Conservation (phyloP, 2,329 filamentous ascomycete species). For the Chrysoporthe cubensis region DNA sequence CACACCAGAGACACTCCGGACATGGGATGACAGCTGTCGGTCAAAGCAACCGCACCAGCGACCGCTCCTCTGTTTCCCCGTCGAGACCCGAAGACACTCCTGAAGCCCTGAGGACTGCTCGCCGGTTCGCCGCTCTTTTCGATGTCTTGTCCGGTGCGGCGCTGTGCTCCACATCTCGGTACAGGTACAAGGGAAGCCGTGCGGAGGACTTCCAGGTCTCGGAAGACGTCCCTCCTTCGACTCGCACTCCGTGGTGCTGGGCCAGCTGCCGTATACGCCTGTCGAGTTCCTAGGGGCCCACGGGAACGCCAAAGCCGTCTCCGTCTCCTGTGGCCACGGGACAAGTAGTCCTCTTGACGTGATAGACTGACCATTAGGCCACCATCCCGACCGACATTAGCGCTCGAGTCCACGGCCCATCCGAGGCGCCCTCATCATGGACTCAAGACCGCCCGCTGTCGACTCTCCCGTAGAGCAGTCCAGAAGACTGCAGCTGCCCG, state of each 20-base stretch:
- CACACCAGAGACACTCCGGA: background rate
- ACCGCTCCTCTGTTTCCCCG: background rate
- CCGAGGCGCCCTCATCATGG: conserved; percentile 31
- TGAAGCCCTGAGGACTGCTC: background rate
- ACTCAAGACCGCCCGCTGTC: conserved; percentile 30
- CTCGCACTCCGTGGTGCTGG: background rate
- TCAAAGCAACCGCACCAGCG: background rate
- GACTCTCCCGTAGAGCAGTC: conserved; percentile 37
- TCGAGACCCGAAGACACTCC: background rate
- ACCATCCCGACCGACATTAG: background rate
- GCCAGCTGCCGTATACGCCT: background rate
- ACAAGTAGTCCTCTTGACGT: background rate
- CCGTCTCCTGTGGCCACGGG: background rate
- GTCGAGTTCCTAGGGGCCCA: background rate
- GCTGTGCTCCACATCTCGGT: background rate
- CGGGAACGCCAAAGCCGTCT: background rate
- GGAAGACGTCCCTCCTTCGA: background rate
- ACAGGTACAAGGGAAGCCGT: background rate
- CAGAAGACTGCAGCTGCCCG: conserved; percentile 66
- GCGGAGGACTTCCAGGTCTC: background rate
- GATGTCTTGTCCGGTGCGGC: background rate
- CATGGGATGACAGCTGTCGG: background rate
- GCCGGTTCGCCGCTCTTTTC: background rate
- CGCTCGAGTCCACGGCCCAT: background rate
- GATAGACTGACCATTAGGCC: background rate